These are phyloP conservation scores for Porosira glacialis DNA, from an alignment of 352 stramenopile genomes.

Conservation along the genomic window DNA sequence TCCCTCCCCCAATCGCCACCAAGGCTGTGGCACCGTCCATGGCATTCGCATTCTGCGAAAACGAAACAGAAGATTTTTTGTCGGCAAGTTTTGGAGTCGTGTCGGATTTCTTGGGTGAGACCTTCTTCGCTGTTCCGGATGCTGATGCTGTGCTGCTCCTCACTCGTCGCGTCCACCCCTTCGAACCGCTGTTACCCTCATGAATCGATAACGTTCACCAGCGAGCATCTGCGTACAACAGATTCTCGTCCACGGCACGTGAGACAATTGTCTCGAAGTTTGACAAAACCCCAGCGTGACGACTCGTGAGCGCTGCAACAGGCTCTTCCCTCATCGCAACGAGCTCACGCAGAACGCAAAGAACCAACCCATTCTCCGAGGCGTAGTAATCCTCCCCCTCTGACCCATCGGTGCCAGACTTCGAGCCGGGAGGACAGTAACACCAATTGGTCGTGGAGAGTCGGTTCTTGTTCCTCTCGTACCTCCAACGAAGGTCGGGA, in stretches of 20 bases:
- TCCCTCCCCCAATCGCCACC: too few species aligned
- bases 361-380: constrained; percentile 37
- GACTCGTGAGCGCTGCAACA: constrained; percentile 8
- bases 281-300: constrained; percentile 7
- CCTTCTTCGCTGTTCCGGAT: too few species aligned
- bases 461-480: constrained; percentile 23
- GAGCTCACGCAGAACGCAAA: constrained; percentile 34
- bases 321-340: constrained; percentile 19
- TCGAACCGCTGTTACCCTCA: too few species aligned
- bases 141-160: too few species aligned
- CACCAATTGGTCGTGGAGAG: constrained; percentile 33
- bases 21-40: too few species aligned
- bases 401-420: constrained; percentile 26
- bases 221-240: constrained; percentile 32
- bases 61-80: too few species aligned
- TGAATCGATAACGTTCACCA: constrained; percentile 18
- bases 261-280: constrained; percentile 24
- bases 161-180: too few species aligned
- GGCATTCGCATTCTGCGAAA: too few species aligned
- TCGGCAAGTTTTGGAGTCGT: too few species aligned
- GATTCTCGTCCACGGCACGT: constrained; percentile 39
- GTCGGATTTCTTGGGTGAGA: too few species aligned
- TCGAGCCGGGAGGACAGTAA: constrained; percentile 33
- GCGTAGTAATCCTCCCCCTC: constrained; percentile 47
- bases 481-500: constrained; percentile 31